These are phyloP conservation scores for Hyphopichia buzzinii DNA, from an alignment of 1,139 yeast genomes.

Conservation along the genomic window DNA sequence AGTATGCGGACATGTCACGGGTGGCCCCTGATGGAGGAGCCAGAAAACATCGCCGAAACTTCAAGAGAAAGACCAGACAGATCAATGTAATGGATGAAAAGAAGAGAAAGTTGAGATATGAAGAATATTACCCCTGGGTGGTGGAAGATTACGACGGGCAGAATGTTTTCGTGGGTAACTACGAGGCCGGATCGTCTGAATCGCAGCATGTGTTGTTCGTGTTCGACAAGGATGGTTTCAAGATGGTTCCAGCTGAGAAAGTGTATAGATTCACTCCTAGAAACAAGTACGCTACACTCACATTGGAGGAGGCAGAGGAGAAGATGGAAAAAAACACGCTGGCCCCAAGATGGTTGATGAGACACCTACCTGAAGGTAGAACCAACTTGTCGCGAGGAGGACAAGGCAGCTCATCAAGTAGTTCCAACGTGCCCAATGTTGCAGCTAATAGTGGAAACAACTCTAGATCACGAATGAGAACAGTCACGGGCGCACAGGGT, in stretches of 20 bases:
- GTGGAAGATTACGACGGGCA: constrained; percentile 93
- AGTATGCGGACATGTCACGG: constrained; percentile 55
- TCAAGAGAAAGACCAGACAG: constrained; percentile 83
- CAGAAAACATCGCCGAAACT: constrained; percentile 61
- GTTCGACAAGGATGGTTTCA: constrained; percentile 84
- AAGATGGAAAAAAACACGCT: constrained; percentile 80
- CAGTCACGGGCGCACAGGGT: constrained; percentile 57
- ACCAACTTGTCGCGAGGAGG: constrained; percentile 22
- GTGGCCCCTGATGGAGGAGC: constrained; percentile 97
- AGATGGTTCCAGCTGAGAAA: constrained; percentile 92
- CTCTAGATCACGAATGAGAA: constrained; percentile 47
- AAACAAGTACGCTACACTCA: constrained; percentile 88
- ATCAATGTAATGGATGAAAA: constrained; percentile 76
- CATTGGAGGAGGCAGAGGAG: constrained; percentile 95
- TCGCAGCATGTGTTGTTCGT: constrained; percentile 77
- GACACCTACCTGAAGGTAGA: constrained; percentile 62
- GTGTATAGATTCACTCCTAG: constrained; percentile 92
- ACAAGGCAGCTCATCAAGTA: neutral
- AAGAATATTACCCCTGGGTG: constrained; percentile 97
- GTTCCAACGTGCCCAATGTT: constrained; percentile 10
- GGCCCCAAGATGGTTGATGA: constrained; percentile 96
- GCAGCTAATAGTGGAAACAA: constrained; percentile 13
- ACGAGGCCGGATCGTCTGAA: constrained; percentile 91
- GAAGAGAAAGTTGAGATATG: constrained; percentile 81
- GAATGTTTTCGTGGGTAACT: constrained; percentile 93